Evolutionary conservation across 129 eudicot genomes (phyloP).

Genomic region (Scalesia atractyloides): DNA sequence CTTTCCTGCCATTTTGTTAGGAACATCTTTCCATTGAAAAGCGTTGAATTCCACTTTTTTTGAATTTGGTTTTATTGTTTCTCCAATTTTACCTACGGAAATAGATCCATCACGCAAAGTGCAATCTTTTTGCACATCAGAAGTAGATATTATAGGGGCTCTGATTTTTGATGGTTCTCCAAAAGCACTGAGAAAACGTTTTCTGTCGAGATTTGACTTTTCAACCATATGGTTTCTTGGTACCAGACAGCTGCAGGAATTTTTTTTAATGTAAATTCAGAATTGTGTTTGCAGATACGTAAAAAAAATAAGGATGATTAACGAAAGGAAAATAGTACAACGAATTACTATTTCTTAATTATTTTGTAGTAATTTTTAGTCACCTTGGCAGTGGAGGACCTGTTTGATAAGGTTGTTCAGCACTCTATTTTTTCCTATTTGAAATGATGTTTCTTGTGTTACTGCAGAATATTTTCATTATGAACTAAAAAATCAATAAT

Average conservation of each 20-base stretch:
- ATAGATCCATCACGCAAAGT: constrained; percentile 24
- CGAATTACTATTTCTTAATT: constrained; percentile 23
- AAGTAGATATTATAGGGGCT: constrained; percentile 29
- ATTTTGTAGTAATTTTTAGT: constrained; percentile 14
- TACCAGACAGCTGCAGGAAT: constrained; percentile 37
- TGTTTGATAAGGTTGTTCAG: constrained; percentile 29
- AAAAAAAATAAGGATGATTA: not conserved
- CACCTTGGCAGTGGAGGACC: constrained; percentile 50
- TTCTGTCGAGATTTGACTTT: constrained; percentile 31
- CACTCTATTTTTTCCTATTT: constrained; percentile 21
- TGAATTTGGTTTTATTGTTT: constrained; percentile 20
- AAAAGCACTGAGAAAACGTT: constrained; percentile 16
- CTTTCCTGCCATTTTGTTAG: constrained; percentile 37
- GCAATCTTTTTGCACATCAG: constrained; percentile 29
- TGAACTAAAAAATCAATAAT: constrained; percentile 4
- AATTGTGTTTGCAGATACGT: not conserved
- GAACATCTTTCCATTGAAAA: constrained; percentile 74
- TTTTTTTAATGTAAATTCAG: not conserved
- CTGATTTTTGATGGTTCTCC: constrained; percentile 34
- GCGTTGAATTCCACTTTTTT: constrained; percentile 37
- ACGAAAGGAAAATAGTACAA: constrained; percentile 4
- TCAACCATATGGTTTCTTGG: constrained; percentile 21
- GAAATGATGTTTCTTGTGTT: constrained; percentile 32
- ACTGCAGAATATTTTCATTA: constrained; percentile 23
- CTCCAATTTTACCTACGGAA: constrained; percentile 33